Base-by-base conservation (phyloP, 2,329 filamentous ascomycete genomes). In the Cladosporium sp. region DNA sequence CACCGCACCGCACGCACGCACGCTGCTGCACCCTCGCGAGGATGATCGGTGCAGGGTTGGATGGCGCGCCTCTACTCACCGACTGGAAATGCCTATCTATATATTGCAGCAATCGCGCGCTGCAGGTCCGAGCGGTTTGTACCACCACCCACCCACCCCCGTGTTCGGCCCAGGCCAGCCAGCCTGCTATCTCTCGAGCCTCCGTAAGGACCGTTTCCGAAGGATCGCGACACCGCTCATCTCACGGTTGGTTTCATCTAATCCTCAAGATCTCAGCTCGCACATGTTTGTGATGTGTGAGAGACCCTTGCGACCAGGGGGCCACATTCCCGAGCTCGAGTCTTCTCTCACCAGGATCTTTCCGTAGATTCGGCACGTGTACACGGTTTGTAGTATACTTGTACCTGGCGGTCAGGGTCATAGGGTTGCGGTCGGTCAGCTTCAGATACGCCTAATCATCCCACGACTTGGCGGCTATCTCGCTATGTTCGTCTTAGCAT, bases 401-500 rank as follows among this genome's bases (percentile, higher is more conserved):
- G 57, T 62, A 30, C 48, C 49, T 63, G 21, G 60, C 49, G 60
- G 32, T 53, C 60, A 56, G 60, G 34, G 34, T 46, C 60, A 46
- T 46, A 56, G 49, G 49, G 21, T 59, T 21, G 26, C 39, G 21
- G 57, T 48, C 39, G 21, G 57, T 48, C 57, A 46, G 36, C 57
- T 48, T 28, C 36, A 32, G 18, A 49, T 26, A 36, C 43, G 43
- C 46, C 58, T 61, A 36, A 61, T 23, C 49, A 63, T 63, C 60
- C 60, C 49, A 54, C 48, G 60, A 36, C 60, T 63, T 56, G 60
- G 60, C 60, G 60, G 18, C 49, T 63, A 56, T 63, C 49, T 56
- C 60, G 59, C 59, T 21, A 28, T 21, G 39, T 11, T 32, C 30
- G 6, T 7, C 5, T 8, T 32, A 11, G 5, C 11, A 32, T 32